phyloP scores from a whole-genome alignment of 2,329 filamentous ascomycete genomes.

The Didymosphaeria variabile region DNA sequence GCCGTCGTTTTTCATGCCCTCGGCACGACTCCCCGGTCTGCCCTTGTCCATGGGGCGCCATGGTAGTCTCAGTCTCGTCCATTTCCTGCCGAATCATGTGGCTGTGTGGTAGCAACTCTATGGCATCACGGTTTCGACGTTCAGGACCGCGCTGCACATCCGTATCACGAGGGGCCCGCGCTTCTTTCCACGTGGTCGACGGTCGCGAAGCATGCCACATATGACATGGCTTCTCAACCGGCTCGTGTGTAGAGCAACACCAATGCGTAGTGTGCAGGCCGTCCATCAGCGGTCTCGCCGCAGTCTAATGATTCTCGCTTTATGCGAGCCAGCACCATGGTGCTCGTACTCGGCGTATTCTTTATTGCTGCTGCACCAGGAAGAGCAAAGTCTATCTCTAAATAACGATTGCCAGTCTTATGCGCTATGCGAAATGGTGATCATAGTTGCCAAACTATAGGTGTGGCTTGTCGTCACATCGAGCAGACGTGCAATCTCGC shows the following conservation, averaged over 20 bases:
- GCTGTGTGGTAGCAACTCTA: neutral
- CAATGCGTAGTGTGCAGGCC: constrained; percentile 12
- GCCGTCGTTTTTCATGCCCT: neutral
- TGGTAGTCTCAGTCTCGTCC: neutral
- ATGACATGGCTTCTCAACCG: constrained; percentile 5
- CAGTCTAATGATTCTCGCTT: constrained; percentile 25
- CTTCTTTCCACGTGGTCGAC: neutral
- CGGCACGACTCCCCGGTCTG: constrained; percentile 1
- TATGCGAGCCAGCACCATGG: constrained; percentile 24
- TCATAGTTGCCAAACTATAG: constrained; percentile 21
- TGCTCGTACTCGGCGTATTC: constrained; percentile 31
- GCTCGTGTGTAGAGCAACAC: constrained; percentile 10
- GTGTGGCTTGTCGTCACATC: constrained; percentile 20
- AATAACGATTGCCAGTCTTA: constrained; percentile 37
- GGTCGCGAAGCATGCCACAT: constrained; percentile 11
- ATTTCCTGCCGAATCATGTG: too few species aligned
- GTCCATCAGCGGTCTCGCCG: constrained; percentile 41
- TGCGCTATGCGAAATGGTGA: constrained; percentile 14
- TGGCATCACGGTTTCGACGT: neutral
- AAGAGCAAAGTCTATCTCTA: constrained; percentile 3
- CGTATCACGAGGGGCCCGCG: neutral
- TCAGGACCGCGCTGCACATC: neutral
- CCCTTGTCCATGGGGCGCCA: neutral
- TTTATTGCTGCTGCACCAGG: constrained; percentile 21
- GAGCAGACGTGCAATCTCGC: constrained; percentile 26